Conservation (phyloP, 805 yeast genomes). For the Candida glaebosa region DNA sequence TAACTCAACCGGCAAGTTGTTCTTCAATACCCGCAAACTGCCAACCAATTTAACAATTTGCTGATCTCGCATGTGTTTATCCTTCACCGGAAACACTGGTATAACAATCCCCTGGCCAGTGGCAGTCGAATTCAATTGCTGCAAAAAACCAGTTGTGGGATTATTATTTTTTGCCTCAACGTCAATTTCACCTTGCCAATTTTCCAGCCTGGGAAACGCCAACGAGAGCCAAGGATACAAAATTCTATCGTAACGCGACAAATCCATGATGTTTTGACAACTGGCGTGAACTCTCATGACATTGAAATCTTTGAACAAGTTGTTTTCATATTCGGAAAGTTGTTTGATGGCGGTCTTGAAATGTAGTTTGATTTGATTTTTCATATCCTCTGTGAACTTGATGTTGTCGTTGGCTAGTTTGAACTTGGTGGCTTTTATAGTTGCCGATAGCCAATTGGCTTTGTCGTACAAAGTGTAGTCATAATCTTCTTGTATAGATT, state of each 20-base stretch:
- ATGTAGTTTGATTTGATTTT: slow-evolving; percentile 8
- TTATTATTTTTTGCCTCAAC: neutral
- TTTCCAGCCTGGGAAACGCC: too few species aligned
- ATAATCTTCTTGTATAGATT: slow-evolving; percentile 7
- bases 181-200: too few species aligned
- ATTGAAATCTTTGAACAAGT: slow-evolving; percentile 15
- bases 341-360: neutral
- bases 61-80: slow-evolving; percentile 7
- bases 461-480: slow-evolving; percentile 22
- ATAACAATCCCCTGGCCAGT: slow-evolving; percentile 32
- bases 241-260: slow-evolving; percentile 12
- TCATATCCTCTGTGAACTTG: slow-evolving; percentile 11
- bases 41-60: slow-evolving; percentile 21
- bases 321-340: slow-evolving; percentile 15
- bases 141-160: slow-evolving; percentile 13
- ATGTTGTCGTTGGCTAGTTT: slow-evolving; percentile 12
- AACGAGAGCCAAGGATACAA: slow-evolving; percentile 31
- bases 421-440: slow-evolving; percentile 13
- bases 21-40: slow-evolving; percentile 24
- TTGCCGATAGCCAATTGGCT: slow-evolving; percentile 23
- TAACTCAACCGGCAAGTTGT: slow-evolving; percentile 28
- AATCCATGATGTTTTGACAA: slow-evolving; percentile 7
- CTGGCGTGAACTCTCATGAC: slow-evolving; percentile 17
- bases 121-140: slow-evolving; percentile 10
- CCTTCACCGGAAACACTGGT: slow-evolving; percentile 19